Conservation (phyloP, 106 monocot species). For the Narthecium ossifragum region DNA sequence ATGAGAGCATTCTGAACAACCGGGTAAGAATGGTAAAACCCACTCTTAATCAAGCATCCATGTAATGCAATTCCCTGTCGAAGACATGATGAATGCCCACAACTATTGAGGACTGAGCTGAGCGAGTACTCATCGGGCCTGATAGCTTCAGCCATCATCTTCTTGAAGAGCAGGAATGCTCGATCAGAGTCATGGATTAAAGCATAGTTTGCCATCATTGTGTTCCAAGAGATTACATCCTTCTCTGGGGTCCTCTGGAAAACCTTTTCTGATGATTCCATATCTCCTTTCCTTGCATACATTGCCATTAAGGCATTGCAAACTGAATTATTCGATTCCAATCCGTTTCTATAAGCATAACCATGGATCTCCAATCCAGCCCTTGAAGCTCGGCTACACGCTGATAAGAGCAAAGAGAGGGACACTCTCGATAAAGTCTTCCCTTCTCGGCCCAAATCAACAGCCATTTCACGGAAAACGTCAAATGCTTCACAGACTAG, state of each 20-base stretch:
- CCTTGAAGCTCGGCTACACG: conserved; percentile 22
- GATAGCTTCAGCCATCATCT: conserved; percentile 35
- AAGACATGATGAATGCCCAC: conserved; percentile 50
- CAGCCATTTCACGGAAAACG: conserved; percentile 43
- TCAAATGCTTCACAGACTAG: conserved; percentile 28
- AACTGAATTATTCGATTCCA: conserved; percentile 45
- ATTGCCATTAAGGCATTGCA: conserved; percentile 77
- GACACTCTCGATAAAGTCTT: conserved; percentile 39
- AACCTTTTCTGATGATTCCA: conserved; percentile 22
- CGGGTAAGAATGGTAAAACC: conserved; percentile 31
- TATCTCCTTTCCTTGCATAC: conserved; percentile 48
- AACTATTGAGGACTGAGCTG: conserved; percentile 53
- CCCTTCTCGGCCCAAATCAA: conserved; percentile 12
- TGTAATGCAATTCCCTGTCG: conserved; percentile 42
- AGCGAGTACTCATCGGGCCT: conserved; percentile 66
- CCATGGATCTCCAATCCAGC: conserved; percentile 74
- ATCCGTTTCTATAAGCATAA: conserved; percentile 46
- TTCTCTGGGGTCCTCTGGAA: conserved; percentile 39
- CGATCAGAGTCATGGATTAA: conserved; percentile 23
- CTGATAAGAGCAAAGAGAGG: conserved; percentile 48
- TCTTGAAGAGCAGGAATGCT: conserved; percentile 40
- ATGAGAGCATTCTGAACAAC: conserved; percentile 58
- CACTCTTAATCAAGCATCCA: conserved; percentile 43
- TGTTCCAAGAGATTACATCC: conserved; percentile 73
- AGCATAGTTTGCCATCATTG: conserved; percentile 42